A percentile compares a stretch with the other conserved stretches of the same genome.
These are phyloP conservation scores for Rhodamnia argentea DNA, from an alignment of 345 rosid genomes.

Conservation along the genomic window DNA sequence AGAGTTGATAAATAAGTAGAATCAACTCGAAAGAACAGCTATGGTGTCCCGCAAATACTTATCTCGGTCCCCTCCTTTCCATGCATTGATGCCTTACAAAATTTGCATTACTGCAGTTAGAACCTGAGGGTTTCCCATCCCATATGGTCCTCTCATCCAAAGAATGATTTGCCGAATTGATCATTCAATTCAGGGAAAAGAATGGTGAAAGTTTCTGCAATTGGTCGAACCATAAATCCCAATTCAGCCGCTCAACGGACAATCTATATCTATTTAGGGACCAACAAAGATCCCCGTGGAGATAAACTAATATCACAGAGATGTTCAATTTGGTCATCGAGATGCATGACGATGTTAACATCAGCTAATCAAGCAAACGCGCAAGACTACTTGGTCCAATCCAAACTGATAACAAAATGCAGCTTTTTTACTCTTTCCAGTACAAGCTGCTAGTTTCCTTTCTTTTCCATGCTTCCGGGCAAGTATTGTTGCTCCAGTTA, in stretches of 20 bases:
- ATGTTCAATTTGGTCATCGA: not conserved
- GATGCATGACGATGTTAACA: not conserved
- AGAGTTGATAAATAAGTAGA: not conserved
- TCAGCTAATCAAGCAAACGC: not conserved
- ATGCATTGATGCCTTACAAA: not conserved
- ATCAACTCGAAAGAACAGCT: not conserved
- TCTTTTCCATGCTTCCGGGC: not conserved
- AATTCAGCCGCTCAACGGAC: not conserved
- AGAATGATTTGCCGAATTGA: not conserved
- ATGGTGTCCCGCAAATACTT: not conserved
- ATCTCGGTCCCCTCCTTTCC: not conserved
- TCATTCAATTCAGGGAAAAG: not conserved
- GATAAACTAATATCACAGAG: not conserved
- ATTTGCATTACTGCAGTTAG: slow-evolving; percentile 1
- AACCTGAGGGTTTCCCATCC: not conserved
- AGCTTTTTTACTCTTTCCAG: not conserved
- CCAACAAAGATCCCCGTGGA: not conserved
- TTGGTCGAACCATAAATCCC: not conserved
- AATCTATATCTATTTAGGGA: not conserved
- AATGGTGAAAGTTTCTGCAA: not conserved
- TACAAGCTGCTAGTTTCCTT: not conserved
- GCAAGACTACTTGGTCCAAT: not conserved
- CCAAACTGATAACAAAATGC: not conserved
- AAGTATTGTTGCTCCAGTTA: not conserved
- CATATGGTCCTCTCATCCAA: not conserved